Conservation (phyloP, 352 stramenopile genomes). For the Pythium brassicae region DNA sequence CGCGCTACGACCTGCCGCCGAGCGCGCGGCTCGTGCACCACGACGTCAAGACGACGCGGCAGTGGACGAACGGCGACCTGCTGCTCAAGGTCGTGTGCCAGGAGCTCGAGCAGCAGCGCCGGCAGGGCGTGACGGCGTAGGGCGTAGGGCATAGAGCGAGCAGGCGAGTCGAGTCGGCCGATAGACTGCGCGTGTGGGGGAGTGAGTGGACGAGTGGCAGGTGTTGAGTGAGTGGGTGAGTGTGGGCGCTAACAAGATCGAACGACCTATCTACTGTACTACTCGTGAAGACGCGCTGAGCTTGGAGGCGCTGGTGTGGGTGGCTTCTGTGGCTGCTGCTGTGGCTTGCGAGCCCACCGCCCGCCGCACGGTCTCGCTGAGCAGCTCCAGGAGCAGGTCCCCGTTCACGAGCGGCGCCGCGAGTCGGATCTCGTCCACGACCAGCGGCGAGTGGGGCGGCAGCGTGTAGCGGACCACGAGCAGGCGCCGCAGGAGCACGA, state of each 20-base stretch:
- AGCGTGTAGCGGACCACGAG: conserved; percentile 46
- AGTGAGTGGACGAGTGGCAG: too few relatives aligned
- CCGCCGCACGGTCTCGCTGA: conserved; percentile 20
- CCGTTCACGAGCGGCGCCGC: conserved; percentile 41
- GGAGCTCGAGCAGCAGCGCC: conserved; percentile 28
- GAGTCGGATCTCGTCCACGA: conserved; percentile 33
- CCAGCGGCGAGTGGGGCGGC: conserved; percentile 28
- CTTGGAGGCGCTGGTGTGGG: too few relatives aligned
- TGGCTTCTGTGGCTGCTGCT: background rate
- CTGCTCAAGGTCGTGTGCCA: conserved; percentile 52
- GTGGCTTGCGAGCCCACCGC: background rate
- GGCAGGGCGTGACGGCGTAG: background rate
- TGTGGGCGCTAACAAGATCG: too few relatives aligned
- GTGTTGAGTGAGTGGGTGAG: too few relatives aligned
- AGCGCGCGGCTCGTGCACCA: conserved; percentile 36
- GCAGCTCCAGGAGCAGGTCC: conserved; percentile 42
- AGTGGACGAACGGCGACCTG: conserved; percentile 59
- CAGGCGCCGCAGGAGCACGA: conserved; percentile 34
- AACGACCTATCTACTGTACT: too few relatives aligned
- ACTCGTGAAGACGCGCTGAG: background rate
- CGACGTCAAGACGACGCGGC: conserved; percentile 39
- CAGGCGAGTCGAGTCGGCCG: too few relatives aligned
- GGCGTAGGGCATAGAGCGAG: too few relatives aligned
- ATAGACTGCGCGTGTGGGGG: too few relatives aligned
- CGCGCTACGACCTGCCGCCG: conserved; percentile 47